Evolutionary conservation across 1,139 yeast species (phyloP).

Genomic region (Sugiyamaella castrensis): DNA sequence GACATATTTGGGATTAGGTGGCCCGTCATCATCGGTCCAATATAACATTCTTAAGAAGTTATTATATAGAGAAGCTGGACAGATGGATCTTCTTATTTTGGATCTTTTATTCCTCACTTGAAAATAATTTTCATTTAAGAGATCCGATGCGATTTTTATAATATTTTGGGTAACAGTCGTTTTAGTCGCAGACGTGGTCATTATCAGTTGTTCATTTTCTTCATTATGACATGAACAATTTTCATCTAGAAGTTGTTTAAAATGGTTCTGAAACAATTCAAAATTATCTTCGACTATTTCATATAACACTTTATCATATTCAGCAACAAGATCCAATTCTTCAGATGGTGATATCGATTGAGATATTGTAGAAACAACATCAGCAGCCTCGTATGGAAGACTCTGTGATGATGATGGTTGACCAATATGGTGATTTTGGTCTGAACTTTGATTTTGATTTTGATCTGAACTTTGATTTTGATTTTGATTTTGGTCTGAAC

Average conservation of each 20-base stretch:
- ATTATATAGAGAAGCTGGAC: constrained; percentile 22
- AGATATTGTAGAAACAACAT: background rate
- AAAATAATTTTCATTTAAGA: constrained; percentile 8
- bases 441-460: background rate
- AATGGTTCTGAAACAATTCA: constrained; percentile 4
- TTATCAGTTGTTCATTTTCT: constrained; percentile 6
- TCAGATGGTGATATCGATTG: background rate
- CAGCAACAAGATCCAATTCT: constrained; percentile 7
- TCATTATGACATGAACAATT: background rate
- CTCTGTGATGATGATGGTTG: background rate
- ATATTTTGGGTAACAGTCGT: background rate
- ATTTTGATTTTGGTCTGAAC: background rate
- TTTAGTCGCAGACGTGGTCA: constrained; percentile 3
- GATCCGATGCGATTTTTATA: constrained; percentile 3
- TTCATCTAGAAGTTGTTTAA: background rate
- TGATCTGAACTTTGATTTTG: too few relatives aligned
- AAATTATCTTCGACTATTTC: constrained; percentile 15
- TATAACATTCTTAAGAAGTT: constrained; percentile 40
- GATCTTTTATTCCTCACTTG: constrained; percentile 10
- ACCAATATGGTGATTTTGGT: background rate
- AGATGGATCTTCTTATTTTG: constrained; percentile 12
- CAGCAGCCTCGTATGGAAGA: background rate
- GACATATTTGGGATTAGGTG: constrained; percentile 25
- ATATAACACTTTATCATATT: constrained; percentile 14
- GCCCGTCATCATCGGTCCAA: constrained; percentile 13